Base-by-base conservation (phyloP, 176 grass and related monocot genomes). In the Aegilops speltoides region DNA sequence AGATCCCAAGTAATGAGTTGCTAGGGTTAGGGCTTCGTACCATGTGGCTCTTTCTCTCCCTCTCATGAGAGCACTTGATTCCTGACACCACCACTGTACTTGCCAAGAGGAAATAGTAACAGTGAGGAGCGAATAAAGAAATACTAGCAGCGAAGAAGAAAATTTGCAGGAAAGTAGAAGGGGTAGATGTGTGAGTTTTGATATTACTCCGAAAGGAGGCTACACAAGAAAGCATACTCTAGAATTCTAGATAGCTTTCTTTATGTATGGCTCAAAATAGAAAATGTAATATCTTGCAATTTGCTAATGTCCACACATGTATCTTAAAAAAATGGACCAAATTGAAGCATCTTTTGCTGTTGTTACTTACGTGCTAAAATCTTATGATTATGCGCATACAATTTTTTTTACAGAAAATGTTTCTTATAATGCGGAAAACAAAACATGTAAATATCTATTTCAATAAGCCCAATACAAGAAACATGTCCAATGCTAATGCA, bases 81-180 rank as follows among this genome's bases (percentile, higher is more conserved):
- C 37, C 77, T 89, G 86, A 61, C 84, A 92, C 62, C 91, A 84
- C 13, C 76, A 80, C 50, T 89, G 68, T 77, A 83, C 84, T 8
- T 38, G 2, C 7, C 8, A 52, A 71, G 8, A 70, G n/a, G 40
- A 78, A 10, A 28, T 34, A 50, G 46, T 43, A 43, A 10, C 80
- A 68, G 14, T 56, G 67, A 24, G 26, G 34, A 25, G 1, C 7
- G 56, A 82, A 66, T n/a, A 80, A 89, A 41, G 2, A 73, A 73
- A 85, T 10, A 38, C 38, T 29, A 76, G 57, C 38, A 66, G 29
- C 29, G 28, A 67, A 82, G 5, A 38, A 7, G 6, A 78, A 46
- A 56, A 19, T 60, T 61, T 75, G 33, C 23, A 33, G 28, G 64
- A 59, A 70, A 77, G 14, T 70, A 33, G 57, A 26, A 23, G 52